phyloP scores from a whole-genome alignment of 176 grass and related monocot genomes.

The Musa troglodytarum region DNA sequence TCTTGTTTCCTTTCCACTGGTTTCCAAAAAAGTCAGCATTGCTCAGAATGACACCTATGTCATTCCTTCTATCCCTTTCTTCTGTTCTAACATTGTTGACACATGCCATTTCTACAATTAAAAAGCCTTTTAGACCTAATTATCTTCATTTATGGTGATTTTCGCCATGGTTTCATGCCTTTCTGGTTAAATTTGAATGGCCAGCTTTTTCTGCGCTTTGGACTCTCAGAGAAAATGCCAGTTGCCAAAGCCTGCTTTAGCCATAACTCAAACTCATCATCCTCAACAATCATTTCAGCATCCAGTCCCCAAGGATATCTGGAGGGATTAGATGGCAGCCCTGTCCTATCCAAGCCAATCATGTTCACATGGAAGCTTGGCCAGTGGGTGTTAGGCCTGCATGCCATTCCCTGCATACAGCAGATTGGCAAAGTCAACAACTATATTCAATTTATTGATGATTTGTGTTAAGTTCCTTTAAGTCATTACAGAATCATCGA shows the following conservation, averaged over 20 bases:
- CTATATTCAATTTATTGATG: too few species aligned
- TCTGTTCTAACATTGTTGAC: background rate
- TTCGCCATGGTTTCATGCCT: constrained; percentile 68
- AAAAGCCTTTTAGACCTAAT: background rate
- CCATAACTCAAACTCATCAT: constrained; percentile 83
- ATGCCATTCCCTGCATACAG: constrained; percentile 71
- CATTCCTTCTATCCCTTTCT: background rate
- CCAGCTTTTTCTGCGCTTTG: constrained; percentile 96
- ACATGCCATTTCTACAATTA: background rate
- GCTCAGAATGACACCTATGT: background rate
- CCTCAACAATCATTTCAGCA: constrained; percentile 79
- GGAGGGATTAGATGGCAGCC: constrained; percentile 50
- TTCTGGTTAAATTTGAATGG: constrained; percentile 90
- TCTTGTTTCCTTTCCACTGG: background rate
- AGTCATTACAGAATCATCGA: too few species aligned
- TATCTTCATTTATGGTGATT: constrained; percentile 27
- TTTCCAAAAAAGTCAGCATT: background rate
- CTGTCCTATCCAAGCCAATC: constrained; percentile 66
- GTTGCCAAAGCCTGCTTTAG: constrained; percentile 87
- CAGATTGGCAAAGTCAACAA: background rate
- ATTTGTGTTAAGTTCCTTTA: too few species aligned
- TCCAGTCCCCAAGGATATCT: constrained; percentile 83
- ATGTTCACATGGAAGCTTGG: constrained; percentile 98
- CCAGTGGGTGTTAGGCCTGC: constrained; percentile 90
- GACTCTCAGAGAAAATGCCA: constrained; percentile 75